A percentile compares a stretch with the other conserved stretches of the same genome.
Conservation (phyloP, 306 rosid genomes). For the Rosa lucieae region DNA sequence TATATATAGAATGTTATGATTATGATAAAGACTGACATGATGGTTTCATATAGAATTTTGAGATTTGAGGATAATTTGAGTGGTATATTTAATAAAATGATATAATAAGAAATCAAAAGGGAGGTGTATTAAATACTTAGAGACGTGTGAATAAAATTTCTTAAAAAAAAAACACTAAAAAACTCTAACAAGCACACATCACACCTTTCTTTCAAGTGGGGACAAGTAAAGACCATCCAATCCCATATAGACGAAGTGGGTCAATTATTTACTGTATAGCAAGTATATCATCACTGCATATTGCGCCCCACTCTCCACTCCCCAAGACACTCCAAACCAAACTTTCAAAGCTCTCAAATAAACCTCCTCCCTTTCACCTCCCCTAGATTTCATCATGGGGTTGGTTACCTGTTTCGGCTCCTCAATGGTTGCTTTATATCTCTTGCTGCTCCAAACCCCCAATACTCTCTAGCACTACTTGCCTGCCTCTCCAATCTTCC, state of each 20-base stretch:
- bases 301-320: background rate
- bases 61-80: no score
- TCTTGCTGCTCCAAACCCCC: background rate
- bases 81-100: no score
- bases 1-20: no score
- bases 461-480: background rate
- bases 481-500: background rate
- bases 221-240: background rate
- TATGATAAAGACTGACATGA: no score
- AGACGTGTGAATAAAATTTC: no score
- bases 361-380: background rate
- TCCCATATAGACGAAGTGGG: background rate
- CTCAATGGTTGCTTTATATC: background rate
- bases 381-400: constrained; percentile 6
- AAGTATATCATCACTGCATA: background rate
- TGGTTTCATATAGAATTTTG: no score
- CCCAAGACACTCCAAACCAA: background rate
- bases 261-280: background rate
- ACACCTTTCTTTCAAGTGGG: background rate
- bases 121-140: no score
- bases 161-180: no score
- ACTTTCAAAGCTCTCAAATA: background rate
- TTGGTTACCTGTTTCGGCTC: constrained; percentile 4
- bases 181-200: background rate
- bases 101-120: no score